Evolutionary conservation across 352 stramenopile species (phyloP), one percentile per base, ranked within the genome.

Genomic region (Phytophthora palmivora): DNA sequence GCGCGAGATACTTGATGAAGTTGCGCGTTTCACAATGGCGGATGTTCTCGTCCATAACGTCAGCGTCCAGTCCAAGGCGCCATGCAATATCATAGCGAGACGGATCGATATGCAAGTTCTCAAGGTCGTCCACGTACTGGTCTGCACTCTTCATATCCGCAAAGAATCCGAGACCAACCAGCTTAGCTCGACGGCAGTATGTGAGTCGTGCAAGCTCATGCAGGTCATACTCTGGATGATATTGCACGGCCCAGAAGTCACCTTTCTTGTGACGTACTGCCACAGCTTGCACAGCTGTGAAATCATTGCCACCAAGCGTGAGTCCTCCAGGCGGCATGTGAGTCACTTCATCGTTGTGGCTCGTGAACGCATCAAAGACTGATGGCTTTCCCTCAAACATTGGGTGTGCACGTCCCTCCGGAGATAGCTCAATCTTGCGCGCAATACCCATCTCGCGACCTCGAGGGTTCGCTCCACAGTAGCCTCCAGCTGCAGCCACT

Each of bases 241-340:
- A 94, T 50, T 94, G 86, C n/a, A 94, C 74, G 39, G 63, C 80
- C 86, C 86, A 94, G 44, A 94, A 94, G 16, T 94, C 83, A 36
- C 86, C 85, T 63, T 91, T 91, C 43, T 88, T 72, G 70, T 94
- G 60, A 21, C 79, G 76, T 45, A 94, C 72, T n/a, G 79, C 82
- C 14, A 91, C 83, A 33, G 82, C 80, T 57, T 94, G 86, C 16
- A 92, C 78, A 18, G 71, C 60, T 26, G 83, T 92, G 70, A 91
- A 91, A 52, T 79, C 68, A 60, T 89, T 94, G 21, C 76, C 69
- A 7, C 79, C 70, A 18, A 94, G 75, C 14, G 68, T 33, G 14
- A 94, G 68, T n/a, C 78, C 76, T 22, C 83, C 80, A 16, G 76
- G 69, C 16, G 71, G 75, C 57, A 92, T 78, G 73, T 92, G 79